Evolutionary conservation across 2,329 filamentous ascomycete species (phyloP), one percentile per base, ranked within the genome.

Genomic region (Tolypocladium capitatum): DNA sequence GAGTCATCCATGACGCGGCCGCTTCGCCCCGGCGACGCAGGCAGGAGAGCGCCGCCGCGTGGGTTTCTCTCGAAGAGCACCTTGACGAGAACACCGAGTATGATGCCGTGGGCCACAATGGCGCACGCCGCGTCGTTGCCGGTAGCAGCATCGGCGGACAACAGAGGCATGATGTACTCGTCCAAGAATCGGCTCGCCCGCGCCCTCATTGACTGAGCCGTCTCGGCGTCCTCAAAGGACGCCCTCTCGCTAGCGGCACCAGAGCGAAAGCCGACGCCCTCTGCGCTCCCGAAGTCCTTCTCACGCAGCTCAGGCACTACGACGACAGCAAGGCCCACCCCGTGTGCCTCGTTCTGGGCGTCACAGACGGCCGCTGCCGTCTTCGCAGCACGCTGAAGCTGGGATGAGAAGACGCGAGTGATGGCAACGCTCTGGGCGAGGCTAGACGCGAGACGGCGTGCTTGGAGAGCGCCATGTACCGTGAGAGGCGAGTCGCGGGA

Each of bases 61-160:
- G 55, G 46, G 2, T 86, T 74, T 3, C 76, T 71, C 13, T 68
- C 64, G 8, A 83, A 66, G 14, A 94, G 62, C 13, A 74, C 71
- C 48, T 74, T 73, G 73, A 84, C 82, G 0, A 95, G 64, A 31
- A 79, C 73, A 2, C 78, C 79, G 2, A 95, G 74, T 36, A 94
- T 80, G 51, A 94, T 82, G 16, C 90, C 89, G 58, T 96, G 90
- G 2, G 89, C 84, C 4, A 94, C 84, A 14, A 94, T 67, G 1
- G 80, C 81, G 13, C 88, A 68, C 27, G 49, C 53, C 45, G 43
- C 53, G 1, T 49, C 46, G 10, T 45, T 27, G 5, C 46, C 48
- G 0, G 49, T 43, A 1, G 32, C 48, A 10, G 52, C 47, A 31
- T 52, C 48, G 1, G 31, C 31, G 9, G 45, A 32, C 1, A 60